Evolutionary conservation across 2,329 filamentous ascomycete species (phyloP).

Genomic region (Emmonsiellopsis sp.): DNA sequence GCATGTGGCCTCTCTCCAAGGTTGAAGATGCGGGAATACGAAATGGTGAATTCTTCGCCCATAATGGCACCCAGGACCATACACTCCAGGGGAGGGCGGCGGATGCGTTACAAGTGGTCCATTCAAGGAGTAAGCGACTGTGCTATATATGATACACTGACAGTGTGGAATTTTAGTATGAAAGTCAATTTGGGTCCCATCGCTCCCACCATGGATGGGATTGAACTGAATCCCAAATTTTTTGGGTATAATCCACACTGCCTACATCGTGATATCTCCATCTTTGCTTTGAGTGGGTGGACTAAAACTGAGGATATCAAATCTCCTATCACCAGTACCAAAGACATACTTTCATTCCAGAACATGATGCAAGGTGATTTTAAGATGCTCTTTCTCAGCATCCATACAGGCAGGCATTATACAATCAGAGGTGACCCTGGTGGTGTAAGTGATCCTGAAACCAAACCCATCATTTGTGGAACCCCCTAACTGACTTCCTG

Average conservation of each 20-base stretch:
- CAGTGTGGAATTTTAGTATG: slow-evolving; percentile 17
- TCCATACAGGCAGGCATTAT: slow-evolving; percentile 1
- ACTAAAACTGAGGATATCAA: background rate
- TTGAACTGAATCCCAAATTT: slow-evolving; percentile 6
- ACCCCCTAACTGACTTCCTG: background rate
- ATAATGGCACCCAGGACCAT: slow-evolving; percentile 1
- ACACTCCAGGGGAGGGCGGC: slow-evolving; percentile 13
- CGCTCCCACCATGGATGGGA: slow-evolving; percentile 9
- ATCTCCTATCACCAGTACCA: background rate
- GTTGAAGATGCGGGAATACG: no score
- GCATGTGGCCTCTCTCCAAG: no score
- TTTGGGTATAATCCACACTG: slow-evolving; percentile 26
- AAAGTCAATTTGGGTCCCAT: slow-evolving; percentile 27
- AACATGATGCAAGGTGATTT: background rate
- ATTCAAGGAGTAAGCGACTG: slow-evolving; percentile 8
- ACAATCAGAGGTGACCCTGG: slow-evolving; percentile 2
- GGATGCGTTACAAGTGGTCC: slow-evolving; percentile 20
- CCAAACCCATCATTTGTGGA: background rate
- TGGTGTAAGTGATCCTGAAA: background rate
- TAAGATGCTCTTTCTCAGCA: background rate
- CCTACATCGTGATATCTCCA: slow-evolving; percentile 30
- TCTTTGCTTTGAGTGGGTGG: background rate
- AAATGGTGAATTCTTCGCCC: slow-evolving; percentile 10
- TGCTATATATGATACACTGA: background rate
- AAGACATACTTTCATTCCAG: background rate